Evolutionary conservation across 179 eudicot genomes (phyloP).

Genomic region (Silene coronaria): DNA sequence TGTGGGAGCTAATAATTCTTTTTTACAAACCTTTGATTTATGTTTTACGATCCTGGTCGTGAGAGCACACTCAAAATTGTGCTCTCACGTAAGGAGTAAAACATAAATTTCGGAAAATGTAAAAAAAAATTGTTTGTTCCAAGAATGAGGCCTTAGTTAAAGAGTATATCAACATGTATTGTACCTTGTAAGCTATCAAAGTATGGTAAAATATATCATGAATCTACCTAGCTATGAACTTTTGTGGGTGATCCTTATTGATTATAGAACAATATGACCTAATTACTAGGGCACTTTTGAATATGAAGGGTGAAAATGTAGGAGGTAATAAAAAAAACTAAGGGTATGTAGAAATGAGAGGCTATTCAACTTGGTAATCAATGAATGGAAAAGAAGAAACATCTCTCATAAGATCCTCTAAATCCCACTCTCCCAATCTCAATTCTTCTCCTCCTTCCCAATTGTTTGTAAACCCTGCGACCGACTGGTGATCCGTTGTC

Average conservation of each 20-base stretch:
- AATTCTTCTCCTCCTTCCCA: conserved; percentile 60
- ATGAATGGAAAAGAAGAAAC: conserved; percentile 53
- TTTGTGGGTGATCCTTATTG: conserved; percentile 27
- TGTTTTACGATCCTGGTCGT: background rate
- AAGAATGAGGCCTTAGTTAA: conserved; percentile 1
- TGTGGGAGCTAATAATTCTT: conserved; percentile 13
- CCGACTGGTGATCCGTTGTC: conserved; percentile 19
- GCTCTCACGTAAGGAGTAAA: background rate
- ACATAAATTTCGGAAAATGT: background rate
- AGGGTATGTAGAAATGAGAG: background rate
- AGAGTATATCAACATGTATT: conserved; percentile 11
- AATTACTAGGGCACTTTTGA: conserved; percentile 25
- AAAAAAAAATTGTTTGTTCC: background rate
- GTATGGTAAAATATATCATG: conserved; percentile 4
- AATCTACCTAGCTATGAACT: conserved; percentile 16
- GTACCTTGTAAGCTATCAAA: conserved; percentile 12
- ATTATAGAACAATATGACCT: conserved; percentile 22
- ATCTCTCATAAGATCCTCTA: conserved; percentile 75
- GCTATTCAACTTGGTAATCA: conserved; percentile 46
- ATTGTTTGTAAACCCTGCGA: conserved; percentile 30
- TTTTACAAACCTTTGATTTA: background rate
- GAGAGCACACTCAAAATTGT: background rate
- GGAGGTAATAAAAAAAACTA: conserved; percentile 11
- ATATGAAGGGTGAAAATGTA: conserved; percentile 9
- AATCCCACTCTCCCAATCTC: conserved; percentile 73